Percentiles rank a stretch among this genome's conserved stretches.
These are phyloP conservation scores for Grosmannia huntii DNA, from an alignment of 2,329 filamentous ascomycete genomes.

Conservation along the genomic window DNA sequence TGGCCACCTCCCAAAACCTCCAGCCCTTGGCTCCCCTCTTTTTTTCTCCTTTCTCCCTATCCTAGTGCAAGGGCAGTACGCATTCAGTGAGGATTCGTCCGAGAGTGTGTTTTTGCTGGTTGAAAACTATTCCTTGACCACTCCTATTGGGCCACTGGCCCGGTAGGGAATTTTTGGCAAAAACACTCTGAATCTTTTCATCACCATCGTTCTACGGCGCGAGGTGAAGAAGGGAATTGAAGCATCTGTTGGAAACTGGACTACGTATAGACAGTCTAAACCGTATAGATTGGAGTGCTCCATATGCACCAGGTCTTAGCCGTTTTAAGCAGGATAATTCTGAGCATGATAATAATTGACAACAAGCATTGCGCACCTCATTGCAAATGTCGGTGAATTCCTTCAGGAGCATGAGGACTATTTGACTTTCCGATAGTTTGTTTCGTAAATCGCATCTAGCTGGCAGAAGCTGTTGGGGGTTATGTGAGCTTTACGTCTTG, in stretches of 20 bases:
- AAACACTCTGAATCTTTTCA: conserved; percentile 27
- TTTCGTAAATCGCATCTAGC: no score
- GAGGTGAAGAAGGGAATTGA: conserved; percentile 36
- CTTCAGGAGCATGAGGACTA: no score
- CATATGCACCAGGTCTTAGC: no score
- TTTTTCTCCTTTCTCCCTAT: conserved; percentile 34
- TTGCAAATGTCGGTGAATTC: no score
- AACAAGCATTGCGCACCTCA: no score
- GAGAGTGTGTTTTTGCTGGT: conserved; percentile 83
- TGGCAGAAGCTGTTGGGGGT: no score
- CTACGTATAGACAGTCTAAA: no score
- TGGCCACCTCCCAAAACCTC: neutral
- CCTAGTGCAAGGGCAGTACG: conserved; percentile 66
- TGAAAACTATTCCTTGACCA: conserved; percentile 76
- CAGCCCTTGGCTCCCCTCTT: conserved; percentile 2
- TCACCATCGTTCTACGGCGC: conserved; percentile 31
- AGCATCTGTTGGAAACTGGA: neutral
- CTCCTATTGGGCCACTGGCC: conserved; percentile 54
- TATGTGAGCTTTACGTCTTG: no score
- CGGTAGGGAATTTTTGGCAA: conserved; percentile 69
- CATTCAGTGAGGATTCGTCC: conserved; percentile 71
- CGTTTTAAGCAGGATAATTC: no score
- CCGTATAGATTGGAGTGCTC: no score
- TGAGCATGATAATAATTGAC: no score
- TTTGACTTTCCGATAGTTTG: no score